Evolutionary conservation across 2,329 filamentous ascomycete species (phyloP), one percentile per base, ranked within the genome.

Genomic region (Cladosporium sp.): DNA sequence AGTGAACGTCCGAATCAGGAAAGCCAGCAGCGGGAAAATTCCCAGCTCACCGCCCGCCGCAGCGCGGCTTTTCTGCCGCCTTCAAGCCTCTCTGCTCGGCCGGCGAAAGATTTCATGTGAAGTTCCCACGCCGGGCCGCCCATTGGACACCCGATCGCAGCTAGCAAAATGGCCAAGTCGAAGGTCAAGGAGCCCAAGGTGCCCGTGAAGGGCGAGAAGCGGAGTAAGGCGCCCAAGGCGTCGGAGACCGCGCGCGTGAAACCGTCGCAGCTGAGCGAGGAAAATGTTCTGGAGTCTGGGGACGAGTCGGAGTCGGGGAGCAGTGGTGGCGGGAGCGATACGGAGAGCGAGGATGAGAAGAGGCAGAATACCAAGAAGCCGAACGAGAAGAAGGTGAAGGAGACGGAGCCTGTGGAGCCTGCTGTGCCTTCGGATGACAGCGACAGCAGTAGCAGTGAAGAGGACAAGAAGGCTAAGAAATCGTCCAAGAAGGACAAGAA

Each of bases 161-260:
- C 37, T n/a, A 35, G 31, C 28, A 43, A 34, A 22, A 55, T 55
- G 53, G 53, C 53, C 16, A 55, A 55, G 42, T 44, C 49, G 28
- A 67, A 67, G 56, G 53, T 61, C 38, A 70, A 66, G 52, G 63
- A 61, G 58, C 68, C 67, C 9, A 59, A 58, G 16, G 63, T 72
- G 28, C 65, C 68, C 13, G 46, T 70, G 10, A 67, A 68, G 14
- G 61, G 60, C 46, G 57, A 61, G 19, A 66, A 61, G 40, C 48
- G 61, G 8, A 67, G 68, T 41, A 64, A 58, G 38, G 44, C 56
- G 6, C 53, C 55, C 7, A 65, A 66, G 54, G 35, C 56, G 3
- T 58, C 58, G 33, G 42, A 54, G 9, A 54, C 55, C 11, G 54
- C 59, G 41, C 54, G 62, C 42, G 66, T 64, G 58, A 54, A 49